Evolutionary conservation across 495 filamentous ascomycete genomes (phyloP).

Genomic region (Cercophora samala): DNA sequence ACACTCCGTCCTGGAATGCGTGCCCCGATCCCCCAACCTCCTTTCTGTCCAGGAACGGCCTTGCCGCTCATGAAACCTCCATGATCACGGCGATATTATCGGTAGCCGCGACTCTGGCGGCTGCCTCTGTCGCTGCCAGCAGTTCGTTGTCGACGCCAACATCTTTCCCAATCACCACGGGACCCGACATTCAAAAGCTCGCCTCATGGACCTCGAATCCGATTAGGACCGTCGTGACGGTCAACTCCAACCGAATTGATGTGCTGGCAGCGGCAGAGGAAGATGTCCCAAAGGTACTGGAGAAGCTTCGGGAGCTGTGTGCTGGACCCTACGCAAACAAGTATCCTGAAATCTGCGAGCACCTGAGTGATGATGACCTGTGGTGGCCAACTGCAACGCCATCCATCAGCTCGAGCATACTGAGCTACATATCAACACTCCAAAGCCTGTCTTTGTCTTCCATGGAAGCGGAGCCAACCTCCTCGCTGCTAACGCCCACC

Average conservation of each 20-base stretch:
- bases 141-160: neutral
- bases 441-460: neutral
- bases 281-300: constrained; percentile 22
- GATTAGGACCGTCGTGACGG: constrained; percentile 22
- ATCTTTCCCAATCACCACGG: neutral
- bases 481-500: neutral
- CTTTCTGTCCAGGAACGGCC: neutral
- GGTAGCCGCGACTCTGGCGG: neutral
- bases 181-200: neutral
- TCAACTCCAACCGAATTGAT: constrained; percentile 21
- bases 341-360: constrained; percentile 25
- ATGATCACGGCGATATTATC: neutral
- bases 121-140: neutral
- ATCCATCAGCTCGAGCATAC: neutral
- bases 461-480: neutral
- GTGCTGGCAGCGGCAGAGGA: constrained; percentile 18
- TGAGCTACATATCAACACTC: neutral
- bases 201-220: constrained; percentile 3
- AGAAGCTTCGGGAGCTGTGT: constrained; percentile 21
- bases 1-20: neutral
- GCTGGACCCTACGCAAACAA: constrained; percentile 14
- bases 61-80: constrained; percentile 1
- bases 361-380: neutral
- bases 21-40: neutral
- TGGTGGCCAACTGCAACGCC: neutral